Percentiles rank a stretch among this genome's conserved stretches.
Conservation (phyloP, 2,329 filamentous ascomycete species). For the Aspergillus neotritici region DNA sequence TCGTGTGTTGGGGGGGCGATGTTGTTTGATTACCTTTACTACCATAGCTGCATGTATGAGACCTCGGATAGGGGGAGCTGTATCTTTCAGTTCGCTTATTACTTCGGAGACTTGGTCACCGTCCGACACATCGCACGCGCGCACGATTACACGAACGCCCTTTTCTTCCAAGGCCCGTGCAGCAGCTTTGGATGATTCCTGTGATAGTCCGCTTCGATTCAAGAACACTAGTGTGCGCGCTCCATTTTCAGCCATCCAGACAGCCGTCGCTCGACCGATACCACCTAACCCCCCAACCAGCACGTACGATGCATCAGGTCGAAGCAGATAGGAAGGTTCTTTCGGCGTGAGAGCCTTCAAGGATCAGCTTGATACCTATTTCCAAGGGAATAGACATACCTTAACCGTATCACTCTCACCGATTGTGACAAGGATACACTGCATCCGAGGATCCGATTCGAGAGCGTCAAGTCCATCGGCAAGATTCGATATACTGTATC, state of each 20-base stretch:
- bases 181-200: slow-evolving; percentile 13
- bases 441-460: not conserved
- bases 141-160: slow-evolving; percentile 15
- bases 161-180: slow-evolving; percentile 13
- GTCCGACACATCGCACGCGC: slow-evolving; percentile 30
- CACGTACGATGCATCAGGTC: slow-evolving; percentile 19
- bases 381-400: slow-evolving; percentile 1
- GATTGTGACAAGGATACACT: slow-evolving; percentile 6
- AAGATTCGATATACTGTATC: slow-evolving; percentile 10
- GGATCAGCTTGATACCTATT: too few species aligned
- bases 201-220: slow-evolving; percentile 38
- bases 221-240: slow-evolving; percentile 50
- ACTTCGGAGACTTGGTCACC: slow-evolving; percentile 24
- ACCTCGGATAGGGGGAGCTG: slow-evolving; percentile 18
- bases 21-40: slow-evolving; percentile 13
- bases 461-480: slow-evolving; percentile 8
- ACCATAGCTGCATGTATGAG: slow-evolving; percentile 27
- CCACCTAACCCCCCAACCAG: slow-evolving; percentile 26
- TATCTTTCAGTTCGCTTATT: slow-evolving; percentile 6
- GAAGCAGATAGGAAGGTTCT: slow-evolving; percentile 1
- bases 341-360: slow-evolving; percentile 1
- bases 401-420: slow-evolving; percentile 7
- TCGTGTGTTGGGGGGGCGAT: too few species aligned
- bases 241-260: slow-evolving; percentile 47
- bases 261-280: slow-evolving; percentile 19